phyloP scores from a whole-genome alignment of 306 rosid species.

The Vachellia collinsii region DNA sequence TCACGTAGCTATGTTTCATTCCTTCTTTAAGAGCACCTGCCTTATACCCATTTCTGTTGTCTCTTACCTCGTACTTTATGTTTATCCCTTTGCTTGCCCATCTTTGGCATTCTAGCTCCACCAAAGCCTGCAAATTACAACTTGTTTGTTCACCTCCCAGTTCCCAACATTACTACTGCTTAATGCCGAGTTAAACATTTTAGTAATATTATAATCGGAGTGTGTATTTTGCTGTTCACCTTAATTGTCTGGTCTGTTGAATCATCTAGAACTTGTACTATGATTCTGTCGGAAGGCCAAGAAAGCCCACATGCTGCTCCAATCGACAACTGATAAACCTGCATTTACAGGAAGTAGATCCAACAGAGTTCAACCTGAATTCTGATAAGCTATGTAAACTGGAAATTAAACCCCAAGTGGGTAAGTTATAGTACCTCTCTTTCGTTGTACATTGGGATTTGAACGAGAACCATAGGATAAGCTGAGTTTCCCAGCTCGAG shows the following conservation, averaged over 20 bases:
- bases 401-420: not conserved
- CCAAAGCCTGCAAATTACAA: constrained; percentile 60
- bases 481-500: constrained; percentile 79
- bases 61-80: constrained; percentile 85
- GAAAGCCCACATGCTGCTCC: constrained; percentile 95
- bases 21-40: constrained; percentile 96
- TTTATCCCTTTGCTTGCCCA: constrained; percentile 95
- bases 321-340: constrained; percentile 94
- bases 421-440: constrained; percentile 63
- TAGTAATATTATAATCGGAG: not conserved
- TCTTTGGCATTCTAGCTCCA: constrained; percentile 90
- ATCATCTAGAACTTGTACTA: constrained; percentile 89
- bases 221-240: constrained; percentile 46
- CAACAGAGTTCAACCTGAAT: constrained; percentile 3
- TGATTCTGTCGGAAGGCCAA: constrained; percentile 93
- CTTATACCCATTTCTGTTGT: constrained; percentile 88
- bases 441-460: constrained; percentile 96
- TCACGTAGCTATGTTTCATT: constrained; percentile 79
- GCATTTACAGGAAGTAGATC: not conserved
- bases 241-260: constrained; percentile 84
- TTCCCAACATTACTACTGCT: not conserved
- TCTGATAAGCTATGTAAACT: not conserved
- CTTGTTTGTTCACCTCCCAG: not conserved
- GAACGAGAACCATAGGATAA: constrained; percentile 88
- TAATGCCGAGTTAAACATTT: not conserved